These are phyloP conservation scores for Kondoa malvinella DNA, from an alignment of 768 basidiomycete genomes.

Conservation along the genomic window DNA sequence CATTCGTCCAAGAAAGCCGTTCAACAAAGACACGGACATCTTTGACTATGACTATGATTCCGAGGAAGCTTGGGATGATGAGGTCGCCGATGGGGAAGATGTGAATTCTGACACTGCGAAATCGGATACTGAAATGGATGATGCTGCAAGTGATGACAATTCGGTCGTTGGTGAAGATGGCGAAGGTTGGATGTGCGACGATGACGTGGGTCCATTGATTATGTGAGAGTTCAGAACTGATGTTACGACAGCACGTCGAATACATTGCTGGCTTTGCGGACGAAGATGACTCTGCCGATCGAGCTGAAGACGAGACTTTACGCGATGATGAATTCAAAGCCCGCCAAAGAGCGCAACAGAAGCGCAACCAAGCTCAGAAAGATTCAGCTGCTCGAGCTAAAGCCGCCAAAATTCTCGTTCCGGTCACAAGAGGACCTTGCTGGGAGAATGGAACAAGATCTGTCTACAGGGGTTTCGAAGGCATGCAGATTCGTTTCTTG, in stretches of 20 bases:
- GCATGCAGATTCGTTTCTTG: slow-evolving; percentile 19
- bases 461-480: slow-evolving; percentile 6
- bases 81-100: slow-evolving; percentile 33
- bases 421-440: slow-evolving; percentile 15
- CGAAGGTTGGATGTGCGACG: slow-evolving; percentile 24
- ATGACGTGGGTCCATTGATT: slow-evolving; percentile 22
- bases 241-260: slow-evolving; percentile 20
- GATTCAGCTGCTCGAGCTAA: slow-evolving; percentile 2
- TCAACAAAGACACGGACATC: slow-evolving; percentile 54
- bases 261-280: slow-evolving; percentile 24
- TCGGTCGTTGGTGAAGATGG: slow-evolving; percentile 8
- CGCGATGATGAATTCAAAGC: not conserved
- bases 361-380: slow-evolving; percentile 3
- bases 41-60: slow-evolving; percentile 87
- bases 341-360: slow-evolving; percentile 14
- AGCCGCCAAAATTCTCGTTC: not conserved
- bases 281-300: slow-evolving; percentile 17
- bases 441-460: slow-evolving; percentile 11
- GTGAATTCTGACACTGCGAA: slow-evolving; percentile 12
- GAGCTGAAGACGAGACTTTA: slow-evolving; percentile 14
- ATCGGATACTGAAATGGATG: slow-evolving; percentile 9
- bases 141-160: not conserved
- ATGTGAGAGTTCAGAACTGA: not conserved
- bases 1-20: slow-evolving; percentile 69
- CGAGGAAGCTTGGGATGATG: slow-evolving; percentile 84